Base-by-base conservation (phyloP, 2,329 filamentous ascomycete species). In the Huntiella savannae region DNA sequence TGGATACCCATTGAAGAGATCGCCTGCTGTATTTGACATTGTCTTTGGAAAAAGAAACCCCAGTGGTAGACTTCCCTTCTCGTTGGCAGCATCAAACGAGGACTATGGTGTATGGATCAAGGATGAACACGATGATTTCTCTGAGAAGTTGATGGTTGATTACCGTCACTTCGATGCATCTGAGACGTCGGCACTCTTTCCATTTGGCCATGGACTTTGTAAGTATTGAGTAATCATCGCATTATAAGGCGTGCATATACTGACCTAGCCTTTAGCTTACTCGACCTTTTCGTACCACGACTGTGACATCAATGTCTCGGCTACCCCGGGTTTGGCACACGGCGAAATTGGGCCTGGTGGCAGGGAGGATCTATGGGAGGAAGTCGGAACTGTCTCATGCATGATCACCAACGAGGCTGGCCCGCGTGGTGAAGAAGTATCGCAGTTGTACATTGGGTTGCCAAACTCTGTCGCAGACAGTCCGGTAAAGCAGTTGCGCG, bases 1-100 rank as follows among this genome's bases (percentile, higher is more conserved):
- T 6, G 91, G 82, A 82, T 88, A 86, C 55, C 81, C 82, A 50
- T 83, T 84, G n/a, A 83, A 88, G 55, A 82, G 91, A 62, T 79
- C 79, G 4, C 83, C 82, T 4, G 79, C 77, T 11, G 79, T 91
- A 50, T 82, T 80, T 0, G 82, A 88, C 52, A 69, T 87, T 1
- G 65, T 88, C 13, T 82, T 83, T 51, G 83, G 82, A 42, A 71
- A 77, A 50, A 69, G 73, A 41, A 86, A 81, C 56, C 83, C 83
- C 0, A 78, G 73, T 40, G 82, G 75, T 10, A 85, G 85, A 58
- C 67, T 87, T 1, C 79, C 81, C 0, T 66, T 86, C 17, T 79
- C 70, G 2, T 71, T 73, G 47, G 69, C 62, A 33, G 68, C 69
- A 57, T 54, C 56, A 1, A 54, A 58, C 1, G 53, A 50, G 5